Percentiles rank a stretch among this genome's conserved stretches.
These are phyloP conservation scores for Fusarium solani-melongenae DNA, from an alignment of 2,329 filamentous ascomycete species.

Conservation along the genomic window DNA sequence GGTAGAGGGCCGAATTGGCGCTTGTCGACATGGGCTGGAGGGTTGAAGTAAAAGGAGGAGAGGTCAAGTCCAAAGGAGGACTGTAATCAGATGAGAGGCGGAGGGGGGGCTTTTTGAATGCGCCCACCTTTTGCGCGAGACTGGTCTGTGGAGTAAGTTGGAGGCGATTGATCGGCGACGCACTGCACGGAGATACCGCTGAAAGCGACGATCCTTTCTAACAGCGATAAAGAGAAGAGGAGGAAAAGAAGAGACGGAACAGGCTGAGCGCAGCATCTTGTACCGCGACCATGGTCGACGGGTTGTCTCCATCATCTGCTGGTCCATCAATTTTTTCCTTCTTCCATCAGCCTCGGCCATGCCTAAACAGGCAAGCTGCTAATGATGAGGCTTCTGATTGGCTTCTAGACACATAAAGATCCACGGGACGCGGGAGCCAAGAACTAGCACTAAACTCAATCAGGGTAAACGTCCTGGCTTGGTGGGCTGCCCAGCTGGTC, in stretches of 20 bases:
- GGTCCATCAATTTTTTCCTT: conserved; percentile 31
- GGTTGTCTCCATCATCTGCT: conserved; percentile 31
- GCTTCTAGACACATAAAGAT: background rate
- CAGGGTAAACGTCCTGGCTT: conserved; percentile 29
- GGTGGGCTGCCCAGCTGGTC: conserved; percentile 5
- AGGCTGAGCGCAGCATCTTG: conserved; percentile 19
- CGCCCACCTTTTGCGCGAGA: conserved; percentile 7
- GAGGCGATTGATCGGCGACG: conserved; percentile 27
- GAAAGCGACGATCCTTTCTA: conserved; percentile 24
- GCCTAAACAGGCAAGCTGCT: conserved; percentile 25
- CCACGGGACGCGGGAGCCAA: conserved; percentile 38
- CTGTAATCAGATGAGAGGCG: background rate
- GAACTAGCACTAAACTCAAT: conserved; percentile 18
- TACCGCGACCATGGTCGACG: background rate
- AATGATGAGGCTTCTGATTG: conserved; percentile 1
- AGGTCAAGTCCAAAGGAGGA: background rate
- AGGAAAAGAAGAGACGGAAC: background rate
- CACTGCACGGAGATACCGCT: conserved; percentile 30
- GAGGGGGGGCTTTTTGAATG: conserved; percentile 29
- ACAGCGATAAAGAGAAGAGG: background rate
- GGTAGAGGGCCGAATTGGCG: conserved; percentile 19
- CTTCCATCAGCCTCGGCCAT: conserved; percentile 6
- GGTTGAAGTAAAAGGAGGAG: background rate
- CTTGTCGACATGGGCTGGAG: conserved; percentile 34
- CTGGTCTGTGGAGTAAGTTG: background rate